Evolutionary conservation across 192 early-diverging fungal genomes (phyloP).

Genomic region (Coemansia sp.): DNA sequence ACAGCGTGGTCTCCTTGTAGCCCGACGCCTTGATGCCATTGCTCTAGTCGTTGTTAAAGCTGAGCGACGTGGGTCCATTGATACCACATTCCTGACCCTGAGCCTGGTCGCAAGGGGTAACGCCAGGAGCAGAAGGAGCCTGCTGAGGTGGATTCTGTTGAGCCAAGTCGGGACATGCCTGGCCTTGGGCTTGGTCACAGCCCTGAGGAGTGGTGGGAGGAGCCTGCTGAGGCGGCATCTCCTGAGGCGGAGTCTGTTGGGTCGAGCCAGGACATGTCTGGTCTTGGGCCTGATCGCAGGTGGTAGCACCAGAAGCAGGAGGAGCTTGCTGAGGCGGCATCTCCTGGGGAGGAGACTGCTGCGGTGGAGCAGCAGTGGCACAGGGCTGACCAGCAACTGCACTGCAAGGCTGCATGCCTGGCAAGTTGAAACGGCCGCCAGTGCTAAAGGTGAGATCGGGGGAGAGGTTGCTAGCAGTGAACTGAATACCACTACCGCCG

Average conservation of each 20-base stretch:
- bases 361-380: not conserved
- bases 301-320: not conserved
- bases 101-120: not conserved
- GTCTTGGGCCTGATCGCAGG: constrained; percentile 6
- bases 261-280: constrained; percentile 1
- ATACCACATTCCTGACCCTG: not conserved
- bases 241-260: not conserved
- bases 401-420: not conserved
- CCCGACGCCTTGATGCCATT: constrained; percentile 13
- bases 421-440: constrained; percentile 17
- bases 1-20: constrained; percentile 31
- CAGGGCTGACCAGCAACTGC: not conserved
- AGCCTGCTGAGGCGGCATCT: not conserved
- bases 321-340: no score
- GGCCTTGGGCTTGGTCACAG: not conserved
- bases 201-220: constrained; percentile 9
- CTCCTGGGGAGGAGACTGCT: not conserved
- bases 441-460: constrained; percentile 22
- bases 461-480: constrained; percentile 15
- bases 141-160: not conserved
- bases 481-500: constrained; percentile 1
- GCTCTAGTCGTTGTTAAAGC: constrained; percentile 26
- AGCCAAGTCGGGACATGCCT: not conserved
- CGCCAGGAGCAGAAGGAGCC: not conserved
- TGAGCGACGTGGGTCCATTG: constrained; percentile 10